Evolutionary conservation across 257 asterid species (phyloP), one percentile per base, ranked within the genome.

Genomic region (Solanum chaucha): DNA sequence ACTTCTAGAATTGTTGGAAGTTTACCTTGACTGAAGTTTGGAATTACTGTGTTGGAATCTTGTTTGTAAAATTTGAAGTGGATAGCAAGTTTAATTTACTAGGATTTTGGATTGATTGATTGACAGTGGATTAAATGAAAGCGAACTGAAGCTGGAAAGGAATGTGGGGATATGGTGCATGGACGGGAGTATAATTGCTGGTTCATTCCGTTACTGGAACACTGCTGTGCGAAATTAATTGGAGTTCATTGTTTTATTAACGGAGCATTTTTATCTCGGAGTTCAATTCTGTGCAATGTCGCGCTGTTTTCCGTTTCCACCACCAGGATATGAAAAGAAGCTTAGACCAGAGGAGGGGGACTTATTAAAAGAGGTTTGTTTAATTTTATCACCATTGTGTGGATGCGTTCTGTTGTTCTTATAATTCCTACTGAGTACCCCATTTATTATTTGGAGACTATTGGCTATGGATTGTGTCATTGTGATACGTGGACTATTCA

Each of bases 281-380:
- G 65, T 88, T 46, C 87, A 84, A 82, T 90, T 92, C 87, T 86
- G 93, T 92, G 94, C 96, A 91, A 96, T 96, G 99, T 96, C 99
- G 89, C 99, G 98, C 91, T 96, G 99, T 94, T 95, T 94, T 90
- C 98, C 98, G 20, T 96, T 95, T 94, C 98, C 98, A 86, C 99
- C 98, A 78, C 95, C 96, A 19, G 99, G 98, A 91, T 95, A 95
- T 91, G 96, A 93, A 90, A 93, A 92, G 92, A 87, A 94, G 93
- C 94, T 88, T 86, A 89, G 77, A 87, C 92, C 93, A 6, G 95
- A 94, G 82, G 98, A 94, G 88, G 89, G 91, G 86, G 92, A 89
- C 91, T 71, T 91, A 83, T 80, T 92, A 87, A 92, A 92, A 92
- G 94, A 96, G 98, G 98, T 96, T 87, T 86, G 93, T 89, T 87